These are phyloP conservation scores for Berberis vulgaris DNA, from an alignment of 164 flowering plant genomes.

Conservation along the genomic window DNA sequence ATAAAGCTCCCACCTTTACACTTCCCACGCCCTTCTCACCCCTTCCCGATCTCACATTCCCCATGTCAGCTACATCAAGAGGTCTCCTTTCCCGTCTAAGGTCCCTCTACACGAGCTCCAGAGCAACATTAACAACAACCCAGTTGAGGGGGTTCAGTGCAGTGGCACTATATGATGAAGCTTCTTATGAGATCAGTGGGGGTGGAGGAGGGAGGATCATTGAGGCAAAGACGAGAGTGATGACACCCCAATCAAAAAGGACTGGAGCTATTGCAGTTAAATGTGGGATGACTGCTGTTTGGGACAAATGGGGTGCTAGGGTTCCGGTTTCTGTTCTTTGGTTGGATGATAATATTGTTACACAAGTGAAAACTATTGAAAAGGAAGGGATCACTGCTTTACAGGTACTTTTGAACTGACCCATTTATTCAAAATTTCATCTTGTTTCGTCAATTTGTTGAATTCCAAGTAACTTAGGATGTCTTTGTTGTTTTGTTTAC, in stretches of 20 bases:
- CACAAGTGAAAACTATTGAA: conserved; percentile 82
- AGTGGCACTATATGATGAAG: conserved; percentile 9
- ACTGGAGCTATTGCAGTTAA: conserved; percentile 82
- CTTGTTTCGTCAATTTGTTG: neutral
- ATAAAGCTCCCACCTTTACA: too few species aligned
- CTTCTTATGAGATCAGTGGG: neutral
- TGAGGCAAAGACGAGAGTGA: conserved; percentile 40
- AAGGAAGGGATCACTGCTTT: conserved; percentile 75
- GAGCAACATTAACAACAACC: conserved; percentile 7
- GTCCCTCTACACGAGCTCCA: conserved; percentile 17
- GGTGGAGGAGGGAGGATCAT: conserved; percentile 20
- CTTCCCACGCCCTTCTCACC: too few species aligned
- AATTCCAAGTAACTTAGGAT: neutral
- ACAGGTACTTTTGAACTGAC: conserved; percentile 73
- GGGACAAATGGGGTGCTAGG: conserved; percentile 97
- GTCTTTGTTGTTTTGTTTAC: conserved; percentile 31
- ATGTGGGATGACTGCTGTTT: conserved; percentile 85
- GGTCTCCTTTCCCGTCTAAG: conserved; percentile 50
- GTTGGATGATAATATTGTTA: conserved; percentile 83
- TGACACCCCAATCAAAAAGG: conserved; percentile 61
- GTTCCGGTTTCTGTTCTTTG: conserved; percentile 72
- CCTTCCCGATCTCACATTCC: too few species aligned
- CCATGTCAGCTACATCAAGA: too few species aligned
- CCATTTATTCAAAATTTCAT: too few species aligned
- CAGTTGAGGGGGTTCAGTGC: conserved; percentile 28